Conservation (phyloP, 2,329 filamentous ascomycete species). For the Lachnellula suecica region DNA sequence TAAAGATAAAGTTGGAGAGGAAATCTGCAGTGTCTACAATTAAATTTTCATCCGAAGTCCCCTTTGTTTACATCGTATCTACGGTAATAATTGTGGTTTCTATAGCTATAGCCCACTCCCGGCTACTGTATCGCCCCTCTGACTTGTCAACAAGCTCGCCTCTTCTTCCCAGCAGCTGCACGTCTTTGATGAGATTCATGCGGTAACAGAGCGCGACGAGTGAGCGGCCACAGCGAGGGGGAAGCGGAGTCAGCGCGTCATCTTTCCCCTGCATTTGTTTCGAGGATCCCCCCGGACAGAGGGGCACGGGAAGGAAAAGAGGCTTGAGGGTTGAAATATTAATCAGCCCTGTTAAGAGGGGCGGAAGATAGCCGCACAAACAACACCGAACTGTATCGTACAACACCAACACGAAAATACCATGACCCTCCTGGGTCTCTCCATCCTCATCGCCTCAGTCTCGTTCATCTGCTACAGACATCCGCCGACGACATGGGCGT, state of each 20-base stretch:
- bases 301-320: background rate
- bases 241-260: slow-evolving; percentile 12
- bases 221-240: background rate
- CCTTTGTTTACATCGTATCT: slow-evolving; percentile 9
- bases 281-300: background rate
- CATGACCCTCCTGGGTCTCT: slow-evolving; percentile 60
- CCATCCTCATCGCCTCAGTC: slow-evolving; percentile 61
- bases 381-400: background rate
- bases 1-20: no score
- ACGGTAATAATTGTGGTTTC: background rate
- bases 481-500: slow-evolving; percentile 47
- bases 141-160: no score
- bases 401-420: background rate
- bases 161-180: slow-evolving; percentile 8
- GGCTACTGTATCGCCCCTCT: slow-evolving; percentile 10
- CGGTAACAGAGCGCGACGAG: slow-evolving; percentile 7
- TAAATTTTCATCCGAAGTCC: no score
- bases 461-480: slow-evolving; percentile 56
- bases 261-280: background rate
- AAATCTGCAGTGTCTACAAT: no score
- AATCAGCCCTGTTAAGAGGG: background rate
- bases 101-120: slow-evolving; percentile 6
- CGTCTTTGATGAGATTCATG: slow-evolving; percentile 23
- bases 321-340: background rate
- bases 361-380: background rate